These are phyloP conservation scores for Diaporthe humulicola DNA, from an alignment of 2,329 filamentous ascomycete genomes.

Conservation along the genomic window DNA sequence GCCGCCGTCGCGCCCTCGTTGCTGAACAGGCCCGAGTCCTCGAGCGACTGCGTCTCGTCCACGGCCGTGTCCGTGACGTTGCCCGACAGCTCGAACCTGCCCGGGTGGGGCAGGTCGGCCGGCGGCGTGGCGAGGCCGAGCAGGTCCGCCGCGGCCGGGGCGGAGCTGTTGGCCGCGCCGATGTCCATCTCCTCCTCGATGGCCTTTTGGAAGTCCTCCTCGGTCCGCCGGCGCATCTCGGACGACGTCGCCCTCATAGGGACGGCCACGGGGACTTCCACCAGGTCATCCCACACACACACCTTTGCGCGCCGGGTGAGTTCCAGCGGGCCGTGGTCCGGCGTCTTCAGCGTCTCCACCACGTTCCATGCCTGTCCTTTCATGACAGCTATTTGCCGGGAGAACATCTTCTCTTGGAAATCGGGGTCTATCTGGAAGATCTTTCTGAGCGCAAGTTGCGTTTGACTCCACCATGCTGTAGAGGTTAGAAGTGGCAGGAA, in stretches of 20 bases:
- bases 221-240: conserved; percentile 81
- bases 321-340: conserved; percentile 93
- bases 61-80: conserved; percentile 57
- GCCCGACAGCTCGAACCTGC: conserved; percentile 76
- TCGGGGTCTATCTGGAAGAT: conserved; percentile 94
- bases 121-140: conserved; percentile 75
- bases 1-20: conserved; percentile 39
- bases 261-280: conserved; percentile 94
- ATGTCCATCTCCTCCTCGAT: conserved; percentile 95
- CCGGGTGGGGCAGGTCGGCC: conserved; percentile 78
- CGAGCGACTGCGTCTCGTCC: conserved; percentile 53
- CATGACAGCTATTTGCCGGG: conserved; percentile 98
- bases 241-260: conserved; percentile 87
- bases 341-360: conserved; percentile 93
- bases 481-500: conserved; percentile 97
- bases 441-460: conserved; percentile 84
- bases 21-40: conserved; percentile 45
- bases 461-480: conserved; percentile 97
- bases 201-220: conserved; percentile 58
- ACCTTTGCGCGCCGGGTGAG: conserved; percentile 91
- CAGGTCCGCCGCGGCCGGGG: conserved; percentile 74
- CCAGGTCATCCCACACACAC: conserved; percentile 97
- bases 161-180: conserved; percentile 73
- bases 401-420: conserved; percentile 99
- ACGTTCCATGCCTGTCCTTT: conserved; percentile 99